Conservation (phyloP, 1,284 basidiomycete genomes). For the Puccinia coronata region DNA sequence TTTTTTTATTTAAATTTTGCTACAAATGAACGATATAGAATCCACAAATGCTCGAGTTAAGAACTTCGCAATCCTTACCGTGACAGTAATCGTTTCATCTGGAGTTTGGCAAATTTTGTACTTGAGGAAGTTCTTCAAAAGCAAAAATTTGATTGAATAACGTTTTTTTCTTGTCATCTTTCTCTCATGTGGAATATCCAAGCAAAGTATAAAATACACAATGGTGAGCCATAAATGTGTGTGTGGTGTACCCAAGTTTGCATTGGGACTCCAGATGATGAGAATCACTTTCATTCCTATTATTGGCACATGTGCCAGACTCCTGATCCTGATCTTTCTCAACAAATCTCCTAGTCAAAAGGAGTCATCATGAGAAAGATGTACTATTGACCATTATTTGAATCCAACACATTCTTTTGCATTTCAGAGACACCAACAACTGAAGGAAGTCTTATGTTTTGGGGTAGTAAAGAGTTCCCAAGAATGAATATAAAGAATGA, state of each 20-base stretch:
- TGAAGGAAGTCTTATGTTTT: too few species aligned
- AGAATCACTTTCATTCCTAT: too few species aligned
- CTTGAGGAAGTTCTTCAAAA: slow-evolving; percentile 40
- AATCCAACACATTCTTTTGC: too few species aligned
- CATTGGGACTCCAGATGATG: too few species aligned
- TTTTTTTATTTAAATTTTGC: not conserved
- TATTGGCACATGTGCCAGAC: too few species aligned
- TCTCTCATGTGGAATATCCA: not conserved
- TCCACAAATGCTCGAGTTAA: slow-evolving; percentile 46
- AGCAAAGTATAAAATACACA: not conserved
- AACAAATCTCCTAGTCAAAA: too few species aligned
- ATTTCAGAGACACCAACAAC: too few species aligned
- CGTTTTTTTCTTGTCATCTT: not conserved
- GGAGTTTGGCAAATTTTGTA: slow-evolving; percentile 49
- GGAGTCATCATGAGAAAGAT: too few species aligned
- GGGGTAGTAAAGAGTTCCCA: too few species aligned
- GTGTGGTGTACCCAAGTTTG: not conserved
- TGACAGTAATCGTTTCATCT: slow-evolving; percentile 33
- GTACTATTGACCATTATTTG: too few species aligned
- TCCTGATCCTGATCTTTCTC: too few species aligned
- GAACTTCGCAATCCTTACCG: slow-evolving; percentile 25
- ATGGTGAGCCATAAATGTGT: not conserved
- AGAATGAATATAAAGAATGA: too few species aligned
- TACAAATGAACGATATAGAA: not conserved
- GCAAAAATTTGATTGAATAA: slow-evolving; percentile 48